phyloP scores from a whole-genome alignment of 2,329 filamentous ascomycete genomes.

The Fusarium tanahbumbuense region DNA sequence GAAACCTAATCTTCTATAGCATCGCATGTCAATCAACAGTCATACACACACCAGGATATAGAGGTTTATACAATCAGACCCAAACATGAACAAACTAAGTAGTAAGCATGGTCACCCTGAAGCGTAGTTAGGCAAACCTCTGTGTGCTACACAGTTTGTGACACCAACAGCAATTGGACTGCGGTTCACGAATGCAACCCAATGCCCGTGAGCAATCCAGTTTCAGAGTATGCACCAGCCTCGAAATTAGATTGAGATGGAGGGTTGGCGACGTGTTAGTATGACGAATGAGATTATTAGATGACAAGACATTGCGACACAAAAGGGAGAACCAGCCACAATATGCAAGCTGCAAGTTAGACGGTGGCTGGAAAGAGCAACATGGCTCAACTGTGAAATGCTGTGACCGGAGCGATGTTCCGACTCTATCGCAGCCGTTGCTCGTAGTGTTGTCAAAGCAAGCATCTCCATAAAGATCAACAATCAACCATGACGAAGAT shows the following conservation, averaged over 20 bases:
- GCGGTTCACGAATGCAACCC: background rate
- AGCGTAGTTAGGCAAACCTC: constrained; percentile 1
- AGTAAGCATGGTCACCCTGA: constrained; percentile 2
- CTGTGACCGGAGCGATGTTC: constrained; percentile 6
- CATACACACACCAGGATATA: background rate
- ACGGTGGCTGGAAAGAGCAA: constrained; percentile 7
- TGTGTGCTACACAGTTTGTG: background rate
- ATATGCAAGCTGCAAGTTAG: constrained; percentile 14
- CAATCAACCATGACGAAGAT: constrained; percentile 5
- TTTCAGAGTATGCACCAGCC: constrained; percentile 22
- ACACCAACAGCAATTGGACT: background rate
- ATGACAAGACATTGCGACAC: constrained; percentile 13
- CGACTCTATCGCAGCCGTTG: background rate
- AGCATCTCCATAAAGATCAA: background rate
- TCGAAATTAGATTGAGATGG: constrained; percentile 9
- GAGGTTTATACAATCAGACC: background rate
- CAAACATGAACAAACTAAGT: background rate
- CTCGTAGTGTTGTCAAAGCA: background rate
- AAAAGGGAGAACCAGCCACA: constrained; percentile 28
- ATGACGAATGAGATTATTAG: constrained; percentile 3
- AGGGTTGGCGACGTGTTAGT: constrained; percentile 5
- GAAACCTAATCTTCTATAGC: background rate
- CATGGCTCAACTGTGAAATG: constrained; percentile 14
- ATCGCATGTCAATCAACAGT: background rate
- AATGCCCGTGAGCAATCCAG: background rate